Evolutionary conservation across 495 filamentous ascomycete species (phyloP).

Genomic region (Xylaria acuta): DNA sequence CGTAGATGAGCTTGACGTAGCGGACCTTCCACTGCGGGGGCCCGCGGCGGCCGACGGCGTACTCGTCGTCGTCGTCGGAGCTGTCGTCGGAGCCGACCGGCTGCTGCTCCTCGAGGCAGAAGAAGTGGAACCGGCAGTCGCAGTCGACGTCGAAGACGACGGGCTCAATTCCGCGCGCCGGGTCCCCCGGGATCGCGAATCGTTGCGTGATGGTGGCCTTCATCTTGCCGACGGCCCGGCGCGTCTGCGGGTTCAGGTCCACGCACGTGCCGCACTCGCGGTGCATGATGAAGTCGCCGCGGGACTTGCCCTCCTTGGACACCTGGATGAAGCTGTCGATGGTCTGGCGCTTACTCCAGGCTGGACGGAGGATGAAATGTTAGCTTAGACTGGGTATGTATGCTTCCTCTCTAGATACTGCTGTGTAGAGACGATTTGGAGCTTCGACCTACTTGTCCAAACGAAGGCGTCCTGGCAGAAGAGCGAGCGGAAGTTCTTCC

Average conservation of each 20-base stretch:
- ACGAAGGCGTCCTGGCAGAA: constrained; percentile 65
- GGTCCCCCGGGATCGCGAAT: constrained; percentile 51
- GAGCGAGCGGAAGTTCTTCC: constrained; percentile 67
- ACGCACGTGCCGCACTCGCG: constrained; percentile 65
- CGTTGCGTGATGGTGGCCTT: constrained; percentile 74
- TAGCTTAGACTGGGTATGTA: constrained; percentile 8
- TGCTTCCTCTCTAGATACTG: not conserved
- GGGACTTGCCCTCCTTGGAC: constrained; percentile 64
- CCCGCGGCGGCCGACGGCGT: not conserved
- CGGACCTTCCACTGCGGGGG: constrained; percentile 59
- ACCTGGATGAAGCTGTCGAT: constrained; percentile 64
- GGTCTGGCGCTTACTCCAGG: constrained; percentile 62
- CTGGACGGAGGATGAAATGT: constrained; percentile 31
- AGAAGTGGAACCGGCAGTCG: constrained; percentile 70
- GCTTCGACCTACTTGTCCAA: constrained; percentile 60
- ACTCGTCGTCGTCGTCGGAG: constrained; percentile 13
- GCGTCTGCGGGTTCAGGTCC: constrained; percentile 54
- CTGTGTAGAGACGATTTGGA: too few relatives aligned
- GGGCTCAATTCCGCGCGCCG: constrained; percentile 37
- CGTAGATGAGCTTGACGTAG: constrained; percentile 70
- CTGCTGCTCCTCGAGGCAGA: constrained; percentile 55
- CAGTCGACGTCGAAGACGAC: constrained; percentile 65
- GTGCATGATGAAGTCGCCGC: constrained; percentile 72
- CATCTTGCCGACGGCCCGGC: constrained; percentile 72
- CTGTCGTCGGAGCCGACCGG: too few relatives aligned